phyloP scores from a whole-genome alignment of 371 early-diverging fungal genomes.

The Zopfochytrium polystomum region DNA sequence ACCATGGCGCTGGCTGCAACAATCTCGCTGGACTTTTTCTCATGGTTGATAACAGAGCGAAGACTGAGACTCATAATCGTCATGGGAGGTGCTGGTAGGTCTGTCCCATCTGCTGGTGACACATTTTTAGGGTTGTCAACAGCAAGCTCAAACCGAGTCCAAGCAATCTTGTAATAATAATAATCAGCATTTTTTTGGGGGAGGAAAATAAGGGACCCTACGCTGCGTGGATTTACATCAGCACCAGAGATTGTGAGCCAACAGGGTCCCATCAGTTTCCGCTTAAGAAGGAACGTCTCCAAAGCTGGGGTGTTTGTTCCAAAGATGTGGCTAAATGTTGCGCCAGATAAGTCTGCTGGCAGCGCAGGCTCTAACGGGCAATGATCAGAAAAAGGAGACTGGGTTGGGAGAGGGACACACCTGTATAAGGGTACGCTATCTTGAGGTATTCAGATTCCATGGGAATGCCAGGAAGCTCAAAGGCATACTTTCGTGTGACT shows the following conservation, averaged over 20 bases:
- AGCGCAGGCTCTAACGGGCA: conserved; percentile 60
- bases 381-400: neutral
- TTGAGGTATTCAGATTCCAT: conserved; percentile 80
- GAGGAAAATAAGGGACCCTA: neutral
- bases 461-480: conserved; percentile 85
- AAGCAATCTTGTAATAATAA: conserved; percentile 56
- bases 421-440: conserved; percentile 72
- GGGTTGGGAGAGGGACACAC: conserved; percentile 30
- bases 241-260: conserved; percentile 77
- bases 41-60: conserved; percentile 75
- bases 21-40: conserved; percentile 83
- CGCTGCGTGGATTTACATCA: conserved; percentile 32
- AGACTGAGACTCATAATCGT: conserved; percentile 80
- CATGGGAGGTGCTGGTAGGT: conserved; percentile 68
- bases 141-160: conserved; percentile 79
- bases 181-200: neutral
- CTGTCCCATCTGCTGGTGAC: conserved; percentile 23
- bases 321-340: conserved; percentile 83
- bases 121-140: conserved; percentile 73
- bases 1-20: conserved; percentile 68
- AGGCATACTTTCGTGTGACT: conserved; percentile 86
- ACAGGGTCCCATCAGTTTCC: conserved; percentile 95
- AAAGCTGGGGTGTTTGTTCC: conserved; percentile 84
- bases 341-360: conserved; percentile 67
- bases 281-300: conserved; percentile 89